Evolutionary conservation across 2,329 filamentous ascomycete species (phyloP), one percentile per base, ranked within the genome.

Genomic region (Aspergillus japonicus): DNA sequence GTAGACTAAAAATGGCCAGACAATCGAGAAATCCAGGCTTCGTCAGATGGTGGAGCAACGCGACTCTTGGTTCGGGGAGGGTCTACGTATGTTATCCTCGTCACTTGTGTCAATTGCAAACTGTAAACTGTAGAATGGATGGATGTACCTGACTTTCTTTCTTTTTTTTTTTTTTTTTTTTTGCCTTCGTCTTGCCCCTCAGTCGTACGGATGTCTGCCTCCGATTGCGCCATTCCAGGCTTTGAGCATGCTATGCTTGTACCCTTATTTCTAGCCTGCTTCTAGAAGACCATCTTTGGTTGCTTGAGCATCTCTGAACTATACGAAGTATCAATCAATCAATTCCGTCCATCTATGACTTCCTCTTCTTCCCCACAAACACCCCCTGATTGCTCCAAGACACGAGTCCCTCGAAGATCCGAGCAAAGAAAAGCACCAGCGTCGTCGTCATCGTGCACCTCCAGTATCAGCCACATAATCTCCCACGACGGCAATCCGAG

Each of bases 21-120:
- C 51, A 42, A 44, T 19, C 7, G 39, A 44, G 39, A 50, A 35
- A 54, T 42, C 47, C 26, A 57, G 35, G 50, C 52, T 53, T 62
- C 57, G 60, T 62, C 60, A 60, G 50, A 52, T 53, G 54, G 61
- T 63, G 63, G 63, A 63, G 61, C 54, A 54, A 12, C 47, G 35
- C 26, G 39, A 47, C 50, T 59, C 51, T 59, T 59, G 57, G 54
- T 56, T 50, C 35, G 47, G 39, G 21, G 58, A 59, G 58, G 42
- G 57, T 57, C 58, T 62, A 62, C 62, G 60, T 64, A 64, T 59
- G 56, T 55, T 33, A 31, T 42, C 21, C 19, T 24, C 26, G 35
- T 35, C 53, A 55, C 53, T 55, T 29, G 7, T 8, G 7, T 8
- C 26, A 29, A 29, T 29, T 29, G 26, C 1, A 29, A 29, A 8